A percentile compares a stretch with the other conserved stretches of the same genome.
Conservation (phyloP, 2,329 filamentous ascomycete genomes). For the Pseudogymnoascus sp. region DNA sequence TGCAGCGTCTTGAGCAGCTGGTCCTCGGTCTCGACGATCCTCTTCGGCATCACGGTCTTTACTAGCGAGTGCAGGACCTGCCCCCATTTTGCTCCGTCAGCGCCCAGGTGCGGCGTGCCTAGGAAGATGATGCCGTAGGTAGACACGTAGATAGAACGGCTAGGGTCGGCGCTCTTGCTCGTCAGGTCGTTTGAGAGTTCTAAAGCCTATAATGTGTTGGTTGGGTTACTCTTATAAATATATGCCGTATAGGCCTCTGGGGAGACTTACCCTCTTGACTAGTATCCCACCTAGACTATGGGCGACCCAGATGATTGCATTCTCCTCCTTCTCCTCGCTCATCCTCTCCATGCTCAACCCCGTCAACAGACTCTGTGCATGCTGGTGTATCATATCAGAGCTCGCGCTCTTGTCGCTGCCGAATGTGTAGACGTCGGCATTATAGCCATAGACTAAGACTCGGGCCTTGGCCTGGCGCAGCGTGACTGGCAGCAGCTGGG, state of each 20-base stretch:
- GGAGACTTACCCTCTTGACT: conserved; percentile 45
- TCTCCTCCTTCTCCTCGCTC: conserved; percentile 46
- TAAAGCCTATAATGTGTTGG: conserved; percentile 37
- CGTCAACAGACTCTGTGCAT: conserved; percentile 61
- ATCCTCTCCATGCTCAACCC: conserved; percentile 56
- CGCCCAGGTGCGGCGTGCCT: conserved; percentile 67
- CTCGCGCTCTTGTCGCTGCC: conserved; percentile 46
- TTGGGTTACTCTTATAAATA: not conserved
- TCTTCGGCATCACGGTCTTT: conserved; percentile 55
- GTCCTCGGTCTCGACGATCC: conserved; percentile 58
- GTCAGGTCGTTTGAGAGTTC: conserved; percentile 58
- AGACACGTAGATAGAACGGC: conserved; percentile 62
- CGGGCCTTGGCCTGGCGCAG: conserved; percentile 52
- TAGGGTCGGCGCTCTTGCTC: conserved; percentile 52
- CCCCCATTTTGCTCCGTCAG: conserved; percentile 61
- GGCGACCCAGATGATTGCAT: conserved; percentile 68
- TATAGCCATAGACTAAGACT: conserved; percentile 66
- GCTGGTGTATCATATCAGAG: conserved; percentile 61
- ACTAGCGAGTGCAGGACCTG: conserved; percentile 60
- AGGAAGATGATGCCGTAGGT: conserved; percentile 72
- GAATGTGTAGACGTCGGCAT: conserved; percentile 53
- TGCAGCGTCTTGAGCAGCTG: conserved; percentile 64
- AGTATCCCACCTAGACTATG: conserved; percentile 69
- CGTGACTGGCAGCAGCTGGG: conserved; percentile 55
- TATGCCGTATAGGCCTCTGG: no score